Conservation (phyloP, 192 early-diverging fungal genomes). For the Umbelopsis sp. region DNA sequence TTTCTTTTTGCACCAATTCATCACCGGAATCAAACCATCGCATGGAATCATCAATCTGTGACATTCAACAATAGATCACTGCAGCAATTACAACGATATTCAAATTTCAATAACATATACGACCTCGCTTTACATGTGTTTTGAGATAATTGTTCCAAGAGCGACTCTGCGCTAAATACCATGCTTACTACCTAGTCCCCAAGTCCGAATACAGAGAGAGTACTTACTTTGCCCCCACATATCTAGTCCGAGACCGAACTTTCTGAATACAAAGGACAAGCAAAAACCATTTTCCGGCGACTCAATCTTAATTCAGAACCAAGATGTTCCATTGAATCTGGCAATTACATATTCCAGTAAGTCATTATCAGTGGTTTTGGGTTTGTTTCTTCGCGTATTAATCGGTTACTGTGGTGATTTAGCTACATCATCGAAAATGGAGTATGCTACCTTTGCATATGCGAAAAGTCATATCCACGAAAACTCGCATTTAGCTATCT, state of each 20-base stretch:
- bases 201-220: neutral
- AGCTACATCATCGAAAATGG: conserved; percentile 94
- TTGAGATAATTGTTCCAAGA: too few species aligned
- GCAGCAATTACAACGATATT: too few species aligned
- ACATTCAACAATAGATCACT: too few species aligned
- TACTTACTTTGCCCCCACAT: neutral
- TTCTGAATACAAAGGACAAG: conserved; percentile 91
- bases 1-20: neutral
- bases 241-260: conserved; percentile 76
- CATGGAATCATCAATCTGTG: neutral
- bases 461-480: conserved; percentile 89
- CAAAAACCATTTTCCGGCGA: conserved; percentile 90
- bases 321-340: conserved; percentile 94
- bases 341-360: conserved; percentile 87
- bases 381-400: neutral
- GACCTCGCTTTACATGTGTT: too few species aligned
- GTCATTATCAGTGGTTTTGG: neutral
- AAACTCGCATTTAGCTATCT: conserved; percentile 94
- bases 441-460: conserved; percentile 93
- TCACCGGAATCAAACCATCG: neutral
- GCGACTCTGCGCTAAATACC: too few species aligned
- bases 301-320: conserved; percentile 84
- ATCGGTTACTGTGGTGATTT: neutral
- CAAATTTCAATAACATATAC: too few species aligned
- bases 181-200: too few species aligned